Conservation (phyloP, 2,329 filamentous ascomycete genomes). For the Massarina eburnea region DNA sequence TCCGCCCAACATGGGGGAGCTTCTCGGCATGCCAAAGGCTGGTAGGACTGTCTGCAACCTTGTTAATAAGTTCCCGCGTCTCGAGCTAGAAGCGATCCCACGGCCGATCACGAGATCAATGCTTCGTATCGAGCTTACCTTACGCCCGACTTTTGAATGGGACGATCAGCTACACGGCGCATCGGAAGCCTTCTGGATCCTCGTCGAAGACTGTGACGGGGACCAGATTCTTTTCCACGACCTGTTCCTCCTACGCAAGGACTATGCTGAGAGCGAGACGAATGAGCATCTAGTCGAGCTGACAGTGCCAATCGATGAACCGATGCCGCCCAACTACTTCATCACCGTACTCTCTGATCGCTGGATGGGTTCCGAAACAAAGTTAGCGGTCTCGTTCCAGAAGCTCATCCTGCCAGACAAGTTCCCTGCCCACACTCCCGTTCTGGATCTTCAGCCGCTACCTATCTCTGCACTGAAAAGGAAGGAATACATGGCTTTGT, state of each 20-base stretch:
- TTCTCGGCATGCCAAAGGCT: slow-evolving; percentile 85
- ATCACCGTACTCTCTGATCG: slow-evolving; percentile 91
- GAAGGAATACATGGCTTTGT: slow-evolving; percentile 78
- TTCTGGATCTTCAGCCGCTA: slow-evolving; percentile 88
- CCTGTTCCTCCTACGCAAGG: slow-evolving; percentile 85
- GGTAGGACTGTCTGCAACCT: slow-evolving; percentile 83
- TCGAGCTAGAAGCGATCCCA: slow-evolving; percentile 90
- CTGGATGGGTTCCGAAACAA: slow-evolving; percentile 98
- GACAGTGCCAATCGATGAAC: slow-evolving; percentile 93
- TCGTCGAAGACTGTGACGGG: slow-evolving; percentile 96
- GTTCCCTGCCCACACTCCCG: slow-evolving; percentile 89
- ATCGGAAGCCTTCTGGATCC: slow-evolving; percentile 93
- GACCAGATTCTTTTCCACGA: slow-evolving; percentile 96
- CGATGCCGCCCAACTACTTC: slow-evolving; percentile 98
- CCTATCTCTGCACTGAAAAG: slow-evolving; percentile 87
- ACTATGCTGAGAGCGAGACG: slow-evolving; percentile 80
- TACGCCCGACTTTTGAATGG: slow-evolving; percentile 95
- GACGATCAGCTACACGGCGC: slow-evolving; percentile 84
- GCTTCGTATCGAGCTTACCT: slow-evolving; percentile 84
- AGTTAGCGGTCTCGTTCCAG: slow-evolving; percentile 89
- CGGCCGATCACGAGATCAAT: slow-evolving; percentile 94
- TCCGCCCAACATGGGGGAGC: slow-evolving; percentile 92
- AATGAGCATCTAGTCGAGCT: slow-evolving; percentile 96
- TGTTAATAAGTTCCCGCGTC: slow-evolving; percentile 87
- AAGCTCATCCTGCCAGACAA: slow-evolving; percentile 93